Percentiles rank a stretch among this genome's conserved stretches.
Conservation (phyloP, 1,284 basidiomycete species). For the Cystobasidium slooffiae region DNA sequence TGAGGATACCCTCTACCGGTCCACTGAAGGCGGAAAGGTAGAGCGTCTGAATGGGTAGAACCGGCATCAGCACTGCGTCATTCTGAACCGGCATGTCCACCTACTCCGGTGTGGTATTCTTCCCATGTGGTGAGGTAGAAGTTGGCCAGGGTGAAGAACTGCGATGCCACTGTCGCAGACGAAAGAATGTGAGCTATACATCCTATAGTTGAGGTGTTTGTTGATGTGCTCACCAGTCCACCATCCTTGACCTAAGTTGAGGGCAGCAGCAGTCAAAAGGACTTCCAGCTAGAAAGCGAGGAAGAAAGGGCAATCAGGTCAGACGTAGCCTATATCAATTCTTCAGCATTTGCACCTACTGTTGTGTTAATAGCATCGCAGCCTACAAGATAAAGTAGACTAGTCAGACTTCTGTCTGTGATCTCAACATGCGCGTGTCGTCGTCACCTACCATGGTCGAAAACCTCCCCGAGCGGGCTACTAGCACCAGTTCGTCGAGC, state of each 20-base stretch:
- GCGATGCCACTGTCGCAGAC: too few species aligned
- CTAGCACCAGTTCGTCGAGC: slow-evolving; percentile 93
- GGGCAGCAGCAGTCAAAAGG: slow-evolving; percentile 77
- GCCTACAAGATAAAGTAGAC: slow-evolving; percentile 59
- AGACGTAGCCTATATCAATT: not conserved
- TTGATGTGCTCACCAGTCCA: slow-evolving; percentile 68
- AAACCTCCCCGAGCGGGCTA: slow-evolving; percentile 92
- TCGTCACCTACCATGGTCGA: slow-evolving; percentile 77
- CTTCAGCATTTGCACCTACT: slow-evolving; percentile 59
- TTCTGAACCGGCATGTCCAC: slow-evolving; percentile 46
- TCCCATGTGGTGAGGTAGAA: slow-evolving; percentile 98
- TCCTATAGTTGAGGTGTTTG: too few species aligned
- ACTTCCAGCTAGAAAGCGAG: slow-evolving; percentile 70
- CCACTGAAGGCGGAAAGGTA: slow-evolving; percentile 94
- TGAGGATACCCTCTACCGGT: slow-evolving; percentile 92
- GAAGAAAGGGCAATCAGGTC: not conserved
- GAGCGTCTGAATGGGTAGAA: slow-evolving; percentile 64
- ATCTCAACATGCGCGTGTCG: not conserved
- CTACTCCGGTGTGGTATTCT: slow-evolving; percentile 85
- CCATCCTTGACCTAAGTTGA: slow-evolving; percentile 90
- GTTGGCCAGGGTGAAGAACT: slow-evolving; percentile 84
- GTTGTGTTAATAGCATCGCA: slow-evolving; percentile 94
- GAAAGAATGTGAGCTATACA: too few species aligned
- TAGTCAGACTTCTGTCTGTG: slow-evolving; percentile 10
- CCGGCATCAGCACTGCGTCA: not conserved